Evolutionary conservation across 1,284 basidiomycete species (phyloP), one percentile per base, ranked within the genome.

Genomic region (Sporisorium graminicola): DNA sequence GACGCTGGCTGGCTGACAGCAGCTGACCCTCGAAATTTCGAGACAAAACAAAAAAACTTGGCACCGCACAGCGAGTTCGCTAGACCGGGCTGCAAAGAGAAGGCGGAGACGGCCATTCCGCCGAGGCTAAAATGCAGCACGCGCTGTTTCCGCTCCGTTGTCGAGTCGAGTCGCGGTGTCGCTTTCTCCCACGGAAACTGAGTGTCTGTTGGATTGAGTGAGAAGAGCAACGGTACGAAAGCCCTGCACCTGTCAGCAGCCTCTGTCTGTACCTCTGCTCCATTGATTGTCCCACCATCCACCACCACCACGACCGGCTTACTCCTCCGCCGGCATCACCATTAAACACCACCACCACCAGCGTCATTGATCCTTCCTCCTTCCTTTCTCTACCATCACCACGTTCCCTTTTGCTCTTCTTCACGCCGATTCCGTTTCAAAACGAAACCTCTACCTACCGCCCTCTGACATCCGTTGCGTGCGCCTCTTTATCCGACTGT

Each of bases 1-100:
- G 31, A 31, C 6, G 31, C 31, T 35, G 26, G 9, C 2, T 5
- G 26, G 29, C 27, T n/a, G 47, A n/a, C 47, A 50, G 49, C 49
- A 2, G n/a, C 9, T 20, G 8, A 50, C 49, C 49, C 49, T 50
- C 49, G 49, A 50, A 50, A 50, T 31, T 50, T 50, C 49, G 3
- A 5, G 18, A 43, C 37, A 40, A 43, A 7, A 37, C 14, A 47
- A 13, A 46, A 46, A 46, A 24, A 50, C 27, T 50, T 31, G 29
- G 46, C 46, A 47, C 13, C 27, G 46, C 22, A 31, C n/a, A n/a
- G n/a, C n/a, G n/a, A n/a, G n/a, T n/a, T n/a, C n/a, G n/a, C n/a
- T n/a, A n/a, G n/a, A n/a, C n/a, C n/a, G n/a, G n/a, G n/a, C n/a
- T n/a, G n/a, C n/a, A n/a, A n/a, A 13, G 43, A 8, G 18, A 20